Percentiles rank a stretch among this genome's conserved stretches.
Conservation (phyloP, 768 basidiomycete species). For the Termitomyces sp. region DNA sequence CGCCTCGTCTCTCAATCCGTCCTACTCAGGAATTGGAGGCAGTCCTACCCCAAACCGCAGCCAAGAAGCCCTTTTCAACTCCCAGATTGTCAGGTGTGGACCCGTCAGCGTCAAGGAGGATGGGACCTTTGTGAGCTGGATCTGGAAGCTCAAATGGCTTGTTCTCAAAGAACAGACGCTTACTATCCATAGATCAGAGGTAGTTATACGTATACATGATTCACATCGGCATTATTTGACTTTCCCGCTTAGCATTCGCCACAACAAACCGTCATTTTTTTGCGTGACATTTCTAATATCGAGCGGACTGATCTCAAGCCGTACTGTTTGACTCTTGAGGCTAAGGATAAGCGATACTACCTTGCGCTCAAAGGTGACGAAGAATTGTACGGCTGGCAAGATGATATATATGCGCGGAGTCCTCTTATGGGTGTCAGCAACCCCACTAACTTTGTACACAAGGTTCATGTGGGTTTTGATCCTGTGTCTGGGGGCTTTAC, state of each 20-base stretch:
- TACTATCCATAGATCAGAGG: constrained; percentile 88
- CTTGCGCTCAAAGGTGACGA: constrained; percentile 88
- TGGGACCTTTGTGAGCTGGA: constrained; percentile 76
- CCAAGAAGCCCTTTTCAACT: constrained; percentile 24
- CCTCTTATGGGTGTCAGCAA: constrained; percentile 91
- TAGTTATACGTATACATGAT: constrained; percentile 36
- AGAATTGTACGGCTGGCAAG: constrained; percentile 97
- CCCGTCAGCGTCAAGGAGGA: constrained; percentile 89
- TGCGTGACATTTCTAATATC: constrained; percentile 79
- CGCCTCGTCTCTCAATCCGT: constrained; percentile 53
- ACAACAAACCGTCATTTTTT: constrained; percentile 53
- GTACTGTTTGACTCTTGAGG: constrained; percentile 86
- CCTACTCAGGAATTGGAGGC: constrained; percentile 80
- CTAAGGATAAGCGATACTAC: constrained; percentile 76
- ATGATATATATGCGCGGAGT: constrained; percentile 90
- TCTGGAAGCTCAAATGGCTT: constrained; percentile 90
- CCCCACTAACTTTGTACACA: constrained; percentile 97
- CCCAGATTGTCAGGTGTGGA: constrained; percentile 62
- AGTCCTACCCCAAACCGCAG: constrained; percentile 69
- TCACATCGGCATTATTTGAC: neutral
- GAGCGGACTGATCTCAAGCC: constrained; percentile 93
- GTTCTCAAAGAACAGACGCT: constrained; percentile 77
- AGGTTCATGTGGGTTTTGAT: constrained; percentile 97
- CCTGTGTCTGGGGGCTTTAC: constrained; percentile 92
- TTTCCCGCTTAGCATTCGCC: constrained; percentile 36